Evolutionary conservation across 2,329 filamentous ascomycete genomes (phyloP), one percentile per base, ranked within the genome.

Genomic region (Alternaria tenuissima): DNA sequence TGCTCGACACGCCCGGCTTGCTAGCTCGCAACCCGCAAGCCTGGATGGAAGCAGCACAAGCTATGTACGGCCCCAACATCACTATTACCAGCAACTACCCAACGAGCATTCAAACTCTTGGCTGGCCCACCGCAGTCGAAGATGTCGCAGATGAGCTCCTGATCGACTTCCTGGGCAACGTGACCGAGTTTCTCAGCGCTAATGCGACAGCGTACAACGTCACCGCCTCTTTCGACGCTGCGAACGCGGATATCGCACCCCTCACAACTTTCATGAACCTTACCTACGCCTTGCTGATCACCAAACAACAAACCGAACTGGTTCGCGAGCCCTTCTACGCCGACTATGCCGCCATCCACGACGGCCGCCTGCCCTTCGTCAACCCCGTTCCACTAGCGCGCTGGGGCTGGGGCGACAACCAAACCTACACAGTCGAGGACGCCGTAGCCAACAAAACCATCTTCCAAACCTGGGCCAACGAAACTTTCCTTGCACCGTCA

Each of bases 371-470:
- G 1, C 84, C 84, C 0, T 85, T 84, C 52, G 76, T 86, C 42
- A 80, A 85, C 55, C 84, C 84, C 0, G 78, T 80, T 0, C 83
- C 84, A 1, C 63, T 83, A 1, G 76, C 77, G 0, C 80, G 84
- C 11, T 85, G 83, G 81, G 75, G 74, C 8, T 86, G 79, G 71
- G 83, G 81, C 3, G 79, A 81, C 34, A 76, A 75, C 1, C 70
- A 78, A 2, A 75, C 78, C 4, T 67, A 69, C 3, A 75, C 76
- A 0, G 70, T 83, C 0, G 77, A 80, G 0, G 72, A 81, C 3
- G 85, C 82, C 4, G 73, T 84, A 6, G 67, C 75, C 5, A 85
- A 86, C 68, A 86, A 86, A 63, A 84, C 83, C 0, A 65, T 77
- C 1, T 85, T 85, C 63, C 76, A 78, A 55, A 63, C 74, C 8